phyloP scores from a whole-genome alignment of 2,329 filamentous ascomycete species.

The Triangularia setosa region DNA sequence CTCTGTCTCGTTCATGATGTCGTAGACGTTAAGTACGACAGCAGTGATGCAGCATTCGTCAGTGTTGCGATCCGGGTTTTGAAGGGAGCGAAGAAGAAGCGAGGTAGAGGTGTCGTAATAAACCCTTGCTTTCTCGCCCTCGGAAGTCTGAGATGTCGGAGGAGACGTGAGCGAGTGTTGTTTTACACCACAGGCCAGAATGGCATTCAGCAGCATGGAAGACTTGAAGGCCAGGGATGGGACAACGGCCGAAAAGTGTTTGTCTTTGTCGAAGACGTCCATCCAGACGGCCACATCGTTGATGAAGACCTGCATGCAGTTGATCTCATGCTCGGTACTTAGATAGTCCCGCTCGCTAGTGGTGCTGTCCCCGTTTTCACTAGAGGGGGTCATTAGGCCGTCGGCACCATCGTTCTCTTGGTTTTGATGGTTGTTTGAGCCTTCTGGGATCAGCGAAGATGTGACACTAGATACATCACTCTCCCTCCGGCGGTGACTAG shows the following conservation, averaged over 20 bases:
- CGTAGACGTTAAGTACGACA: constrained; percentile 85
- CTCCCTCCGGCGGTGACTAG: neutral
- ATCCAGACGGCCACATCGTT: constrained; percentile 91
- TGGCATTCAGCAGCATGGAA: constrained; percentile 83
- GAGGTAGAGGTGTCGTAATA: constrained; percentile 86
- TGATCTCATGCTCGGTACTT: constrained; percentile 69
- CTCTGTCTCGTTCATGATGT: constrained; percentile 76
- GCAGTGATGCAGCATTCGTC: constrained; percentile 83
- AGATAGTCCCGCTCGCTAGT: constrained; percentile 56
- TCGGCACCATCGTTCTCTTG: constrained; percentile 12
- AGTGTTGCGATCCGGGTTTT: constrained; percentile 80
- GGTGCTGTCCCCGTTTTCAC: constrained; percentile 34
- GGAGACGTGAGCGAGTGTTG: constrained; percentile 48
- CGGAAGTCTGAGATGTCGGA: constrained; percentile 65
- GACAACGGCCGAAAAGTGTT: constrained; percentile 82
- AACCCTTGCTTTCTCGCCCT: constrained; percentile 70
- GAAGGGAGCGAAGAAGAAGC: constrained; percentile 69
- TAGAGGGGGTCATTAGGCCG: constrained; percentile 40
- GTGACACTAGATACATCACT: neutral
- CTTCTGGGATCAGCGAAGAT: neutral
- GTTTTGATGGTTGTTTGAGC: constrained; percentile 17
- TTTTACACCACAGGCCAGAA: constrained; percentile 82
- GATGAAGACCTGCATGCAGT: constrained; percentile 90
- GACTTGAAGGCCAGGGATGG: constrained; percentile 78
- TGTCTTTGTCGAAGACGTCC: constrained; percentile 81